Conservation (phyloP, 306 rosid genomes). For the Begonia loranthoides region DNA sequence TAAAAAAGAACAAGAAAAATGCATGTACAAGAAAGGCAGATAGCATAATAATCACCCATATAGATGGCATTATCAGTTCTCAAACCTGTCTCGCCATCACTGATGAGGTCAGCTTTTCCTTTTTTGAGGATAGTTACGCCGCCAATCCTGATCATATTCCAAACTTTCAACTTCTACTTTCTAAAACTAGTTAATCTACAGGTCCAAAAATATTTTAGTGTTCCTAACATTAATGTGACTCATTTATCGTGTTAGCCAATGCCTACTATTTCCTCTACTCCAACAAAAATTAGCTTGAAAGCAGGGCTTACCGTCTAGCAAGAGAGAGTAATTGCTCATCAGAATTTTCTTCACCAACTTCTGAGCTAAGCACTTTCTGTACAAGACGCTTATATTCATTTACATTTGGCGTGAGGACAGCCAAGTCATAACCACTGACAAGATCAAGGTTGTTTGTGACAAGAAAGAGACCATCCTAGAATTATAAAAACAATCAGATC, state of each 20-base stretch:
- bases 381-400: slow-evolving; percentile 83
- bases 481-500: slow-evolving; percentile 3
- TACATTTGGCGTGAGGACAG: slow-evolving; percentile 77
- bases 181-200: too few species aligned
- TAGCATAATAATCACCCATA: neutral
- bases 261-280: neutral
- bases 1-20: too few species aligned
- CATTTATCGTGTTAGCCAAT: too few species aligned
- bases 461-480: slow-evolving; percentile 85
- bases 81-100: slow-evolving; percentile 69
- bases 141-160: slow-evolving; percentile 52
- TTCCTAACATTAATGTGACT: too few species aligned
- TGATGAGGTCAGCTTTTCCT: slow-evolving; percentile 68
- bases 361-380: slow-evolving; percentile 44
- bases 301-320: slow-evolving; percentile 37
- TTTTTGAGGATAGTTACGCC: slow-evolving; percentile 69
- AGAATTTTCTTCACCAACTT: slow-evolving; percentile 40
- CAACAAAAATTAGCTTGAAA: slow-evolving; percentile 2
- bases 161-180: slow-evolving; percentile 4
- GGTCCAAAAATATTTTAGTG: too few species aligned
- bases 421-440: slow-evolving; percentile 64
- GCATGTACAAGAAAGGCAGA: too few species aligned
- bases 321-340: slow-evolving; percentile 51
- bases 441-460: slow-evolving; percentile 61
- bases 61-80: slow-evolving; percentile 7